Base-by-base conservation (phyloP, 1,139 yeast genomes). In the Geotrichum bryndzae region DNA sequence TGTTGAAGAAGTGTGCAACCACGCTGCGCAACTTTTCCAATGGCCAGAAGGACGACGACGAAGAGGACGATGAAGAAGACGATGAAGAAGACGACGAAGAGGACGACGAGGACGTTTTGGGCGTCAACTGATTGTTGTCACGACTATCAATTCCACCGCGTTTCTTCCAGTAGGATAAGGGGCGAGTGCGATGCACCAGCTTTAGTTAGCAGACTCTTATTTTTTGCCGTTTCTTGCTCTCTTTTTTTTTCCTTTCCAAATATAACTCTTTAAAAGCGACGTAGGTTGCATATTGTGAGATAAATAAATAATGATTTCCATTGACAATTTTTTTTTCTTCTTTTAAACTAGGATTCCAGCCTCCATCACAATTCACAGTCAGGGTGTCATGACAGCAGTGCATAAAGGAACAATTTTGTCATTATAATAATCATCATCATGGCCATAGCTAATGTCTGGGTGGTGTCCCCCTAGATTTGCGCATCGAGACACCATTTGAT, bases 401-500 rank as follows among this genome's bases (percentile, higher is more conserved):
- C 18, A 41, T 5, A 45, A 45, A 18, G 8, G 8, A 45, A 45
- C 22, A 45, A 8, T 18, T 18, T 18, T 18, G 53, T 13, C 3
- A 3, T 18, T 50, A 8, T 13, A 23, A n/a, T 51, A 2, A 2
- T 51, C 18, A 22, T 22, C 52, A n/a, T 50, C 6, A 6, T 6
- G 1, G 31, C 31, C 52, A 5, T n/a, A n/a, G 25, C 25, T n/a
- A 5, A 5, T 3, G 15, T 13, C 15, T n/a, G 52, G 5, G 18
- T 18, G 18, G 18, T 18, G 25, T 25, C 35, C 29, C 5, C 31
- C 59, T 56, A 63, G 33, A 66, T 60, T 15, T 60, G 57, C 48
- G 68, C 69, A 50, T 67, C 58, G 35, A 73, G 62, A 68, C 76
- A 73, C 72, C 80, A 84, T 62, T 85, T 82, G 51, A 90, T 74